These are phyloP conservation scores for Platanthera zijinensis DNA, from an alignment of 106 monocot species.

Conservation along the genomic window DNA sequence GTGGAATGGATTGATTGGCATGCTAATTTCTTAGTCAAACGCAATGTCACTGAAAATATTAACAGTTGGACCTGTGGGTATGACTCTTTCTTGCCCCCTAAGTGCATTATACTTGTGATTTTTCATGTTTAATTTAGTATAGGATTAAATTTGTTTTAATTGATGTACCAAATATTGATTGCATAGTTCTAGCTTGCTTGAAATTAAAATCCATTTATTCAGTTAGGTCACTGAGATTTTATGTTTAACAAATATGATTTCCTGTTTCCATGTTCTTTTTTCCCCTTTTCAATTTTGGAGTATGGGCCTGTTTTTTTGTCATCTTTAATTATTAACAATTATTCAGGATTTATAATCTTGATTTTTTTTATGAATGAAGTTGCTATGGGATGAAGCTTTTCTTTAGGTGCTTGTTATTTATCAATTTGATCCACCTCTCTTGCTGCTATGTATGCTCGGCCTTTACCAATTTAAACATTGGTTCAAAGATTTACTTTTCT, in stretches of 20 bases:
- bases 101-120: not conserved
- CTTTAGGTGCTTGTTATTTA: not conserved
- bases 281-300: not conserved
- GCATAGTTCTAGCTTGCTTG: not conserved
- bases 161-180: not conserved
- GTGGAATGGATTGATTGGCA: constrained; percentile 86
- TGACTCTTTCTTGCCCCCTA: not conserved
- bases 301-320: not conserved
- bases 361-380: not conserved
- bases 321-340: not conserved
- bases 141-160: not conserved
- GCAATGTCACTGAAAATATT: constrained; percentile 83
- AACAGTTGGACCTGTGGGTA: constrained; percentile 92
- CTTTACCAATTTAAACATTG: no score
- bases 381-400: not conserved
- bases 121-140: not conserved
- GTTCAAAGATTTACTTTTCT: no score
- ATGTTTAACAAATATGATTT: not conserved
- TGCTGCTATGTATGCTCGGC: no score
- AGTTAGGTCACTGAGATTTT: not conserved
- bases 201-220: not conserved
- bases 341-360: not conserved
- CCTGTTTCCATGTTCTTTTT: not conserved
- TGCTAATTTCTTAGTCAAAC: constrained; percentile 51
- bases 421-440: not conserved